Conservation (phyloP, 169 alveolate genomes). For the Plasmodium ovale region DNA sequence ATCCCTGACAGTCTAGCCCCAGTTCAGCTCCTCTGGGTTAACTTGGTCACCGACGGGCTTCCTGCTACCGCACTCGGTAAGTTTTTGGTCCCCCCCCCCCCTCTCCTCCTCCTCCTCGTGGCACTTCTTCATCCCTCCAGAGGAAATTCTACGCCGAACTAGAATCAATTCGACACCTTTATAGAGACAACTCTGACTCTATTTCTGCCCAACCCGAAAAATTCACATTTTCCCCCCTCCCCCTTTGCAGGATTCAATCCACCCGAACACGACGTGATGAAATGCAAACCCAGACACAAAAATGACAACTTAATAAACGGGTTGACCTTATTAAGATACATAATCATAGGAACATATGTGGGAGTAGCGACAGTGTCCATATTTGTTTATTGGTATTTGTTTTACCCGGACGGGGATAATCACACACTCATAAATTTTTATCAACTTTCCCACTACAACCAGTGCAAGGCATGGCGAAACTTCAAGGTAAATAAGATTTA, state of each 20-base stretch:
- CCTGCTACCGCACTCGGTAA: slow-evolving; percentile 98
- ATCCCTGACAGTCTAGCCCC: slow-evolving; percentile 98
- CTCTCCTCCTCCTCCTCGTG: not conserved
- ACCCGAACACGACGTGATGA: slow-evolving; percentile 98
- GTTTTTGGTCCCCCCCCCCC: not conserved
- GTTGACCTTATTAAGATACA: slow-evolving; percentile 95
- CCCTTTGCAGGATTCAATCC: slow-evolving; percentile 96
- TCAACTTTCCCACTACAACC: slow-evolving; percentile 90
- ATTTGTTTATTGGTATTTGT: slow-evolving; percentile 95
- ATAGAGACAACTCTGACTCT: too few species aligned
- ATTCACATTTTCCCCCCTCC: not conserved
- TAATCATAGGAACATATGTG: slow-evolving; percentile 97
- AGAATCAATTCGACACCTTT: too few species aligned
- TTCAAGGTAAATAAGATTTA: slow-evolving; percentile 86
- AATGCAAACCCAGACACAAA: slow-evolving; percentile 96
- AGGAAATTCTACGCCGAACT: too few species aligned
- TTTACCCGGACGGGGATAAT: slow-evolving; percentile 92
- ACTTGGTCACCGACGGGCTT: slow-evolving; percentile 99
- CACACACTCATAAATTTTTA: slow-evolving; percentile 94
- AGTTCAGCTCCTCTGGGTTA: slow-evolving; percentile 99
- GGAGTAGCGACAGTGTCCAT: slow-evolving; percentile 99
- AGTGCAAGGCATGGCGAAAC: slow-evolving; percentile 91
- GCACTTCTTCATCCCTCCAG: not conserved
- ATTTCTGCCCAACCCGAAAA: too few species aligned
- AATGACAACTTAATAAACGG: slow-evolving; percentile 96